These are phyloP conservation scores for Fonsecaea monophora DNA, from an alignment of 2,329 filamentous ascomycete genomes.

Conservation along the genomic window DNA sequence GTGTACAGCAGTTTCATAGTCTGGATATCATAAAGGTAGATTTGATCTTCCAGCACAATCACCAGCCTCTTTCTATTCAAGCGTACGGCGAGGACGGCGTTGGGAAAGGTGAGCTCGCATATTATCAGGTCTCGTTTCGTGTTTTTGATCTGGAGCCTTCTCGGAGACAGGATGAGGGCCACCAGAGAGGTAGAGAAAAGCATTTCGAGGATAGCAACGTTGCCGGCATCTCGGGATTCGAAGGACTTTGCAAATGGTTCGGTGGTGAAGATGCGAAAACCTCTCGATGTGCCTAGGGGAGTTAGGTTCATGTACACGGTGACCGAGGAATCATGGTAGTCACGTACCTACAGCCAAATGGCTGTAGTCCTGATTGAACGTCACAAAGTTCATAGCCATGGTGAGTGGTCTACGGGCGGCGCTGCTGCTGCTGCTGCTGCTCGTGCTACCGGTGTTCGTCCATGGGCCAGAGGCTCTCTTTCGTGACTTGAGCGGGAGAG, in stretches of 20 bases:
- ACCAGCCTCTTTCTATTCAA: slow-evolving; percentile 93
- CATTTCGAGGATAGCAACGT: slow-evolving; percentile 97
- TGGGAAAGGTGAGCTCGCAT: slow-evolving; percentile 97
- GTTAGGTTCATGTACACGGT: slow-evolving; percentile 30
- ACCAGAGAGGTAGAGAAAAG: slow-evolving; percentile 97
- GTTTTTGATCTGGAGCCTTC: slow-evolving; percentile 94
- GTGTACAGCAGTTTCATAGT: slow-evolving; percentile 96
- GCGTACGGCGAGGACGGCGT: slow-evolving; percentile 91
- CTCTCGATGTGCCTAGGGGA: slow-evolving; percentile 78
- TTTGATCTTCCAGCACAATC: slow-evolving; percentile 92
- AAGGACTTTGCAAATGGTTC: slow-evolving; percentile 96
- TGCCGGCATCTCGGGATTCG: slow-evolving; percentile 83
- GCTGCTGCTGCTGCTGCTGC: slow-evolving; percentile 6
- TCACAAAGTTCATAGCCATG: slow-evolving; percentile 94
- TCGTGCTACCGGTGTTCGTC: slow-evolving; percentile 23
- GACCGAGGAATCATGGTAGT: slow-evolving; percentile 5
- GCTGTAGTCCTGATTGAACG: slow-evolving; percentile 99
- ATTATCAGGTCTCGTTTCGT: slow-evolving; percentile 84
- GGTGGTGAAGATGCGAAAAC: slow-evolving; percentile 95
- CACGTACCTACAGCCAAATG: slow-evolving; percentile 87
- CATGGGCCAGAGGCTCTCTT: slow-evolving; percentile 22
- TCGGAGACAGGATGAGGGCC: slow-evolving; percentile 87
- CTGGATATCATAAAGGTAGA: slow-evolving; percentile 98
- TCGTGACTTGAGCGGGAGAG: neutral
- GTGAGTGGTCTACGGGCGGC: slow-evolving; percentile 41